Evolutionary conservation across 495 filamentous ascomycete species (phyloP).

Genomic region (Talaromyces trachyspermus): DNA sequence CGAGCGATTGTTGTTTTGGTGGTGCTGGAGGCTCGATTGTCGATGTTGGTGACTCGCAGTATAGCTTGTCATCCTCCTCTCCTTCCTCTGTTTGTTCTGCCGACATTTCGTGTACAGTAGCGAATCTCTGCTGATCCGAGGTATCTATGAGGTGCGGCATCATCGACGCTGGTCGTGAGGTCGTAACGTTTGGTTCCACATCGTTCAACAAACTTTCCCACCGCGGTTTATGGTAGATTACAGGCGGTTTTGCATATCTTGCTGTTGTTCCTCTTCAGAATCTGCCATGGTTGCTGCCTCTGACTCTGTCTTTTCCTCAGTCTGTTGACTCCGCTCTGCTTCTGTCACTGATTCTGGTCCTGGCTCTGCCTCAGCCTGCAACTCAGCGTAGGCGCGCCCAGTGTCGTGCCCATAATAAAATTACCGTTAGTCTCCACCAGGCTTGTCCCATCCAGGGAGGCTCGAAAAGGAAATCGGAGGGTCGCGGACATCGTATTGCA

Average conservation of each 20-base stretch:
- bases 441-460: not conserved
- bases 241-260: not conserved
- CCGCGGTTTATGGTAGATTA: not conserved
- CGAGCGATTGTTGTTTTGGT: too few relatives aligned
- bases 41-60: constrained; percentile 1
- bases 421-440: not conserved
- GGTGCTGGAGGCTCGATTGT: not conserved
- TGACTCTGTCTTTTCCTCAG: not conserved
- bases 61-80: not conserved
- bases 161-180: not conserved
- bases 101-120: not conserved
- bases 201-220: not conserved
- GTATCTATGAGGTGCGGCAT: not conserved
- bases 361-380: not conserved
- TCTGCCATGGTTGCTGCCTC: not conserved
- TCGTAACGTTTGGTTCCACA: not conserved
- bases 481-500: constrained; percentile 4
- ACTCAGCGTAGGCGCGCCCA: not conserved
- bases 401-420: constrained; percentile 5
- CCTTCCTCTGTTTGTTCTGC: not conserved
- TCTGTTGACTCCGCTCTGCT: not conserved
- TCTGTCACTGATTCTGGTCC: not conserved
- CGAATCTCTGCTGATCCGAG: not conserved
- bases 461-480: constrained; percentile 6
- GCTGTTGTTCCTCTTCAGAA: not conserved